Evolutionary conservation across 2,329 filamentous ascomycete species (phyloP).

Genomic region (Fusarium sacchari): DNA sequence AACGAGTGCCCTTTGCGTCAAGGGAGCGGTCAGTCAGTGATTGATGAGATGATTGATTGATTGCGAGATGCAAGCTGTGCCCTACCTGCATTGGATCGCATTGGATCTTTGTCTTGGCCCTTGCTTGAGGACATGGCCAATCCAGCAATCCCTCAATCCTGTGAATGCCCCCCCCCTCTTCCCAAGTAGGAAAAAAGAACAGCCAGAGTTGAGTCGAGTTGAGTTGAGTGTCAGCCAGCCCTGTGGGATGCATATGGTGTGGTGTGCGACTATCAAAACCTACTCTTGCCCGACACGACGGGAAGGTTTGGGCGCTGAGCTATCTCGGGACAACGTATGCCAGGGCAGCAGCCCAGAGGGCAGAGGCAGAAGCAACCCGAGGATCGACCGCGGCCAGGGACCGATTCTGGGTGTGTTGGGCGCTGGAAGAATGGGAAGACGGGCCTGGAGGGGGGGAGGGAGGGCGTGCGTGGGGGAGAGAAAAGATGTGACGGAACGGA

Average conservation of each 20-base stretch:
- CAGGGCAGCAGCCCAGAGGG: slow-evolving; percentile 6
- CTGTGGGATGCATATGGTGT: slow-evolving; percentile 13
- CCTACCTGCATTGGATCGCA: slow-evolving; percentile 27
- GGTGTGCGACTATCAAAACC: slow-evolving; percentile 20
- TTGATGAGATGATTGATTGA: not conserved
- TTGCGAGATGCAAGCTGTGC: slow-evolving; percentile 15
- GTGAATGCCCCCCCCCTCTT: slow-evolving; percentile 9
- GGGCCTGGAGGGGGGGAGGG: not conserved
- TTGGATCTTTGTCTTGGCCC: slow-evolving; percentile 18
- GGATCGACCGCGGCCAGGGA: slow-evolving; percentile 15
- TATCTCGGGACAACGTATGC: slow-evolving; percentile 21
- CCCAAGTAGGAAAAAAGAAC: slow-evolving; percentile 15
- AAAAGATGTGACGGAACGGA: not conserved
- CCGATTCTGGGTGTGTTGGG: slow-evolving; percentile 27
- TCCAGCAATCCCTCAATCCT: slow-evolving; percentile 13
- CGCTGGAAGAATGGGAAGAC: slow-evolving; percentile 1
- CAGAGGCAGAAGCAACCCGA: slow-evolving; percentile 5
- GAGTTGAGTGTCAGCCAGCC: slow-evolving; percentile 11
- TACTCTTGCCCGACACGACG: slow-evolving; percentile 15
- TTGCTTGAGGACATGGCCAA: slow-evolving; percentile 2
- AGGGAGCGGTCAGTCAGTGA: slow-evolving; percentile 29
- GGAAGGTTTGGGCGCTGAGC: slow-evolving; percentile 18
- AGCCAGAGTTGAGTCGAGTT: not conserved
- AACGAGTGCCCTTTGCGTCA: slow-evolving; percentile 12
- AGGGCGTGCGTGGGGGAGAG: slow-evolving; percentile 20